A percentile compares a stretch with the other conserved stretches of the same genome.
Conservation (phyloP, 176 grass and related monocot species). For the Musa itinerans region DNA sequence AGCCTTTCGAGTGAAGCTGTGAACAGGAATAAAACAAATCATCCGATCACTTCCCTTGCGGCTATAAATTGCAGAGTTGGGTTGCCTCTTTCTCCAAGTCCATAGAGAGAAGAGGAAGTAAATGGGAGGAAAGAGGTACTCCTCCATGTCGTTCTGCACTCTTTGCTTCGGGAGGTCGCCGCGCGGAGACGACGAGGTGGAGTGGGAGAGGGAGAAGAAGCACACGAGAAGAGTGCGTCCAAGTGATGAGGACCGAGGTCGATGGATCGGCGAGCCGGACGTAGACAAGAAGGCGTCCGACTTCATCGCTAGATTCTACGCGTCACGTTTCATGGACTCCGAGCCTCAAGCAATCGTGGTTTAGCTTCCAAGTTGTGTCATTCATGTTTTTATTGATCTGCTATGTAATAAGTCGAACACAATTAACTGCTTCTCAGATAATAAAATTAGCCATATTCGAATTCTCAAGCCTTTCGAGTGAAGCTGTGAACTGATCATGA, state of each 20-base stretch:
- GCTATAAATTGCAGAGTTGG: not conserved
- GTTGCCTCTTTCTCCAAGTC: not conserved
- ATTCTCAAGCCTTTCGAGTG: too few relatives aligned
- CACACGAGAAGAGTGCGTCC: not conserved
- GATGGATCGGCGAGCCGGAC: not conserved
- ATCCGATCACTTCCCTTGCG: not conserved
- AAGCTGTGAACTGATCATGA: too few relatives aligned
- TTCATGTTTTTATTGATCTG: not conserved
- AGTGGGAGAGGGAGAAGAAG: not conserved
- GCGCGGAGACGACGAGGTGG: not conserved
- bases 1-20: too few relatives aligned
- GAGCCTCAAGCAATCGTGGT: not conserved
- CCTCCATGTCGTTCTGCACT: not conserved
- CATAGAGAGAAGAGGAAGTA: not conserved
- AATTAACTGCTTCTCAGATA: not conserved
- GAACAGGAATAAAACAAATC: not conserved
- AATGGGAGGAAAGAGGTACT: not conserved
- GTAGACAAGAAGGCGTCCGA: not conserved
- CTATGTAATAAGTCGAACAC: not conserved
- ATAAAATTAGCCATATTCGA: not conserved
- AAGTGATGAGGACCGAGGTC: not conserved
- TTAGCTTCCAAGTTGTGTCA: not conserved
- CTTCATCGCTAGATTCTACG: not conserved
- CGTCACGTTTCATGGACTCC: not conserved
- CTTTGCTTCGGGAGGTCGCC: not conserved